phyloP scores from a whole-genome alignment of 148 eudicot species.

The Arbutus unedo region DNA sequence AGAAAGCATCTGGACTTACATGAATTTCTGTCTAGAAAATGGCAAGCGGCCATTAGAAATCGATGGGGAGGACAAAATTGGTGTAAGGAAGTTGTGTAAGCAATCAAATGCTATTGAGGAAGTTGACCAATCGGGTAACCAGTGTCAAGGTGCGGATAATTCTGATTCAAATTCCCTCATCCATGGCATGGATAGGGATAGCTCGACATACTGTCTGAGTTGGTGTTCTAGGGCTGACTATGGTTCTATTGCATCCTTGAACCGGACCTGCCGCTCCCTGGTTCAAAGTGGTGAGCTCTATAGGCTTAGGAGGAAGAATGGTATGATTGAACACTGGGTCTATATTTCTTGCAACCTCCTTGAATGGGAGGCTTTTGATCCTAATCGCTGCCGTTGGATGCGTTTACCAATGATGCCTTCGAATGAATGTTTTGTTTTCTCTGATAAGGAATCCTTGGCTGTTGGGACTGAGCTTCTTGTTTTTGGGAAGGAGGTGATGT shows the following conservation, averaged over 20 bases:
- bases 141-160: neutral
- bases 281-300: conserved; percentile 52
- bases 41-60: conserved; percentile 54
- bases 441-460: conserved; percentile 85
- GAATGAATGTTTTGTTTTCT: conserved; percentile 58
- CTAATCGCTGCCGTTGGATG: conserved; percentile 54
- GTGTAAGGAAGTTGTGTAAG: conserved; percentile 33
- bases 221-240: conserved; percentile 72
- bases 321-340: conserved; percentile 73
- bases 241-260: conserved; percentile 60
- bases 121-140: conserved; percentile 10
- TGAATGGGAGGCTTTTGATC: conserved; percentile 91
- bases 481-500: conserved; percentile 51
- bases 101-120: conserved; percentile 19
- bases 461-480: conserved; percentile 84
- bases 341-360: conserved; percentile 65
- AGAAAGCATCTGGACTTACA: conserved; percentile 46
- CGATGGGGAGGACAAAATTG: conserved; percentile 37
- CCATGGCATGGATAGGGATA: conserved; percentile 47
- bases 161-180: conserved; percentile 32
- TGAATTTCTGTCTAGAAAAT: conserved; percentile 45
- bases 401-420: conserved; percentile 54
- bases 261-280: conserved; percentile 47
- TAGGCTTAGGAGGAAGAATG: conserved; percentile 41
- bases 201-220: conserved; percentile 50